Evolutionary conservation across 2,329 filamentous ascomycete species (phyloP), one percentile per base, ranked within the genome.

Genomic region (Aphanocladium album): DNA sequence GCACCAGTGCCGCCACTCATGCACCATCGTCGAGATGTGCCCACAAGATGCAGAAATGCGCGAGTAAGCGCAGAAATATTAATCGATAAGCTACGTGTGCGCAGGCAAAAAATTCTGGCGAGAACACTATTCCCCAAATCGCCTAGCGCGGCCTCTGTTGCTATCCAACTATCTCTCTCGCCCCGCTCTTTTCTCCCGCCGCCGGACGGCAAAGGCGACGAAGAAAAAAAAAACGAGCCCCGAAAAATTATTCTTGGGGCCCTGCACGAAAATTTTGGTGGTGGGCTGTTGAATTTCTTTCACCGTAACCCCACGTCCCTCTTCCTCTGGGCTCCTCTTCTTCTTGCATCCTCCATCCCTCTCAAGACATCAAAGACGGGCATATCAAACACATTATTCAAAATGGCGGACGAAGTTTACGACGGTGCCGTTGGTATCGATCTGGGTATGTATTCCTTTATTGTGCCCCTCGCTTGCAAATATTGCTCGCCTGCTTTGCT

Each of bases 381-480:
- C 53, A 63, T 51, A 52, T 57, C 58, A 53, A 54, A 64, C 41
- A 41, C 57, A 43, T 57, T 55, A 67, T 70, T 70, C 73, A 91
- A 81, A 77, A 97, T 97, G 93, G 88, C 91, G 79, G 92, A 96
- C 80, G 93, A 97, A 88, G 88, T 96, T 74, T 99, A 98, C 80
- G 95, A 99, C 79, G 95, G 95, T 90, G 95, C 95, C 87, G 91
- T 98, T 83, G 95, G 95, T 88, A 99, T 99, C 84, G 95, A 99
- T 89, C 87, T 99, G 83, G 95, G 93, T 96, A 83, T 74, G 88
- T 82, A 68, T 45, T 37, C 51, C 53, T 43, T 33, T 58, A 45
- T 53, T 39, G 57, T 47, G 21, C 37, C 39, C 50, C 25, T 50
- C 30, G 43, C 17, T 46, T 33, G 58, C 52, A n/a, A 60, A 50